Base-by-base conservation (phyloP, 2,329 filamentous ascomycete genomes). In the Aureobasidium sp. region DNA sequence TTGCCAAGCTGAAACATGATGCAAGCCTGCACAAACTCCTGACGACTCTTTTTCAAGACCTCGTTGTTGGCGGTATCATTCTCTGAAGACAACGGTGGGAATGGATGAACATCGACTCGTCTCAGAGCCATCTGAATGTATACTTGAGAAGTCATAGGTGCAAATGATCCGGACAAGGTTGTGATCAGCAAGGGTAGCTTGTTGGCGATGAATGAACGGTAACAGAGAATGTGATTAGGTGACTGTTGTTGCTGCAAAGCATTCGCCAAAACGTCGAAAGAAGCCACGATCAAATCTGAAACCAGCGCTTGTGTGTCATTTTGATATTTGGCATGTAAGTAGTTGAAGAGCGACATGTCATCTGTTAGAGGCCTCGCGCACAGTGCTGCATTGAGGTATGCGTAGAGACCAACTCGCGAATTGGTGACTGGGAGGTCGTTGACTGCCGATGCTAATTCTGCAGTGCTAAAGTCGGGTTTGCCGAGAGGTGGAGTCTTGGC, bases 181-280 rank as follows among this genome's bases (percentile, higher is more conserved):
- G 80, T 75, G 15, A 90, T 76, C 9, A 89, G 78, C 2, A 82
- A 68, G 0, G 87, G 87, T 3, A 90, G 73, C 69, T 85, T 81
- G 82, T 91, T 84, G 67, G 95, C 88, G 27, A 99, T 79, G 71
- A 94, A 99, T 0, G 92, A 95, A 39, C 91, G 87, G 57, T 96
- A 81, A 19, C 93, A 76, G 63, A 91, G 87, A 61, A 90, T 82
- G 0, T 80, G 82, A 58, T 84, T 79, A 19, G 74, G 72, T 9
- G 82, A 77, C 68, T 87, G 84, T 49, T 79, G 82, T 40, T 89
- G 84, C 67, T 94, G 90, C 65, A 93, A 89, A 5, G 89, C 88
- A 69, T 96, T 96, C 39, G 91, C 89, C 17, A 99, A 79, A 5
- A 95, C 82, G 68, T 97, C 92, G 69, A 99, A 97, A 0, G 91